Conservation (phyloP, 2,329 filamentous ascomycete species). For the Ophiostoma tasmaniense region DNA sequence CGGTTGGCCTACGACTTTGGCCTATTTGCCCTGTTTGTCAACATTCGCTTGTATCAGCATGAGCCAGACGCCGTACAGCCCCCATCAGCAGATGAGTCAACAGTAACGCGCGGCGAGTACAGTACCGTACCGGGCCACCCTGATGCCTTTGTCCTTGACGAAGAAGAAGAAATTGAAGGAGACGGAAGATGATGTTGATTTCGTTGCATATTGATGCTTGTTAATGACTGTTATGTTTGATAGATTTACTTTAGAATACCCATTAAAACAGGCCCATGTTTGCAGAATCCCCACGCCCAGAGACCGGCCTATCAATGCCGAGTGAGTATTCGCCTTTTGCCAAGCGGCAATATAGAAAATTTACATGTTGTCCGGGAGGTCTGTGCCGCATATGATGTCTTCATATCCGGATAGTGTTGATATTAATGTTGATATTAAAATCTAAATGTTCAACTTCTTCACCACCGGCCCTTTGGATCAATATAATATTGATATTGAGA, state of each 20-base stretch:
- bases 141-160: constrained; percentile 15
- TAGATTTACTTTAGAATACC: not conserved
- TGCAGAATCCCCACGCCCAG: not conserved
- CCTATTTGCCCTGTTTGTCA: constrained; percentile 50
- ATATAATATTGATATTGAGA: not conserved
- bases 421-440: not conserved
- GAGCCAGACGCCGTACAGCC: constrained; percentile 36
- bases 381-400: not conserved
- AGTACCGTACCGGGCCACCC: constrained; percentile 17
- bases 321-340: too few species aligned
- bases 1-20: constrained; percentile 51
- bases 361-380: not conserved
- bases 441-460: too few species aligned
- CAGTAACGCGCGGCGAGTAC: constrained; percentile 42
- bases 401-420: not conserved
- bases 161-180: constrained; percentile 17
- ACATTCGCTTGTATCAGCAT: constrained; percentile 43
- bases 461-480: not conserved
- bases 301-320: not conserved
- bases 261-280: not conserved
- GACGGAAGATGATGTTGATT: constrained; percentile 25
- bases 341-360: not conserved
- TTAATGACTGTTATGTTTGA: not conserved
- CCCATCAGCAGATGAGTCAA: constrained; percentile 47
- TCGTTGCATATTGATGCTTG: not conserved